Evolutionary conservation across 139 green algal genomes (phyloP).

Genomic region (Haematococcus sp.): DNA sequence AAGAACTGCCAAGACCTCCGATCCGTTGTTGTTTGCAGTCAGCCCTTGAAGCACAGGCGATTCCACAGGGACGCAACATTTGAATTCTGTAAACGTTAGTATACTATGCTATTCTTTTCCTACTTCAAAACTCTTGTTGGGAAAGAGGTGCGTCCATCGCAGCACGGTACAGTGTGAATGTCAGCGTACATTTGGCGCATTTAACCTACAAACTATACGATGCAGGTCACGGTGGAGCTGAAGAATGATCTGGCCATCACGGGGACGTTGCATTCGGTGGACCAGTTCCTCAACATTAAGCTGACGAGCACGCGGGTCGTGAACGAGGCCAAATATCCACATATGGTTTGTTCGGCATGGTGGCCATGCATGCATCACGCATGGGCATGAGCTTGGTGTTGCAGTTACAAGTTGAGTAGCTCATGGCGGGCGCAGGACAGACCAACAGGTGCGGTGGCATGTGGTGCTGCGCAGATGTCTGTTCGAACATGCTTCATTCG

Average conservation of each 20-base stretch:
- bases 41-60: no score
- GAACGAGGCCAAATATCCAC: conserved; percentile 91
- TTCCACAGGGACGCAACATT: no score
- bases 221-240: conserved; percentile 94
- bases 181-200: neutral
- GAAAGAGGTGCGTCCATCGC: conserved; percentile 71
- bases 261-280: conserved; percentile 92
- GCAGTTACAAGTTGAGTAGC: neutral
- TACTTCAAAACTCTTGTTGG: conserved; percentile 94
- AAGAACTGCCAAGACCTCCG: no score
- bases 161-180: neutral
- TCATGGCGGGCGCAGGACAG: neutral
- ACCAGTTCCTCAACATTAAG: conserved; percentile 99
- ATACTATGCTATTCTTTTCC: conserved; percentile 92
- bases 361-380: neutral
- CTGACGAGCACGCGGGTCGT: conserved; percentile 86
- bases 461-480: conserved; percentile 65
- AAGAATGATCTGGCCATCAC: conserved; percentile 98
- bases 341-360: conserved; percentile 79
- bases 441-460: neutral
- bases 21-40: no score
- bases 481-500: conserved; percentile 98
- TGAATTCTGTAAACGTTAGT: no score
- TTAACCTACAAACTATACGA: neutral
- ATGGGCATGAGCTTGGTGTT: neutral